Evolutionary conservation across 306 rosid species (phyloP), one percentile per base, ranked within the genome.

Genomic region (Senna siamea): DNA sequence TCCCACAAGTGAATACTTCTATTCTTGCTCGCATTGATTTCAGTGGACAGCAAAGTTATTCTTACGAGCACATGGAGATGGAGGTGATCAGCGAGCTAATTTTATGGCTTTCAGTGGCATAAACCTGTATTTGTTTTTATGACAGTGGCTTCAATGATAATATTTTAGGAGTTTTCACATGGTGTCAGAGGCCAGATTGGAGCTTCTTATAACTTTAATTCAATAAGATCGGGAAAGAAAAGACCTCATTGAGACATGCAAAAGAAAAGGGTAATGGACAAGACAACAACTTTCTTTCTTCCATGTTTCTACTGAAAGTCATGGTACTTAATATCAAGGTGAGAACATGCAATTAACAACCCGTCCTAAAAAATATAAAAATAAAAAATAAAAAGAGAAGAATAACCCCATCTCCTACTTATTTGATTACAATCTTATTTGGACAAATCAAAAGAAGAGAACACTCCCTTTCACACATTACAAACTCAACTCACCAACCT

Each of bases 401-500:
- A 26, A 53, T 51, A 40, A 78, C 53, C 20, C 51, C 53, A 38
- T 59, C 74, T 71, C 22, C 66, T 71, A 22, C 66, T 81, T 84
- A 84, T 81, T 84, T 54, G 72, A 81, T 63, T 54, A 69, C 54
- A 56, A 56, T 58, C 57, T 55, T 51, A 7, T 70, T 59, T 56
- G 70, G 48, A 30, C 53, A 54, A 72, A 77, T 52, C 23, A 61
- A 46, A 9, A 55, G 56, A 38, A 66, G 26, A 66, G 51, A 22
- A 37, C 63, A 67, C 15, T 54, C 66, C 65, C 56, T 60, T 41
- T 72, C 51, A 61, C n/a, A 48, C 47, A 46, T 81, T 74, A 85
- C 80, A 81, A 79, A 17, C 65, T 38, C 84, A 87, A 79, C 77
- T 88, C 88, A 38, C 13, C 84, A 54, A 77, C 84, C 67, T 75